Evolutionary conservation across 2,329 filamentous ascomycete species (phyloP).

Genomic region (Helotiales sp.): DNA sequence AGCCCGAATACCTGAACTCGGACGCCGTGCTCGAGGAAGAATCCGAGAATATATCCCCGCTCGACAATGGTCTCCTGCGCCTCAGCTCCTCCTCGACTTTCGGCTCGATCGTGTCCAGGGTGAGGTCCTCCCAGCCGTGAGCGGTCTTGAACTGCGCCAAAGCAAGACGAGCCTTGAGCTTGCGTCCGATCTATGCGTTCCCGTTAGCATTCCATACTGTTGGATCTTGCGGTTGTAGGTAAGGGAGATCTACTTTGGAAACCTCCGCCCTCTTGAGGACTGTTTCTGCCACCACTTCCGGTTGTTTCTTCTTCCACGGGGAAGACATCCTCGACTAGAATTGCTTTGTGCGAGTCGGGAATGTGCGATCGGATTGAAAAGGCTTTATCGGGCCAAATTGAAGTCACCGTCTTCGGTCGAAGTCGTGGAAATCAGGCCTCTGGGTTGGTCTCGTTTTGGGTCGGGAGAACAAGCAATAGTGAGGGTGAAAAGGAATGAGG

Average conservation of each 20-base stretch:
- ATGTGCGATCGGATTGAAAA: slow-evolving; percentile 1
- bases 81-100: slow-evolving; percentile 78
- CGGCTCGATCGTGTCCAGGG: slow-evolving; percentile 82
- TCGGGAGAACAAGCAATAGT: not conserved
- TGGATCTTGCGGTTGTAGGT: slow-evolving; percentile 20
- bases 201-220: slow-evolving; percentile 18
- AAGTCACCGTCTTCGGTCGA: slow-evolving; percentile 19
- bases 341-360: not conserved
- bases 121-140: slow-evolving; percentile 90
- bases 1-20: slow-evolving; percentile 66
- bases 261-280: slow-evolving; percentile 73
- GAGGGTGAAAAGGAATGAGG: not conserved
- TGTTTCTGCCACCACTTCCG: slow-evolving; percentile 64
- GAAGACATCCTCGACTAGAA: slow-evolving; percentile 49
- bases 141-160: slow-evolving; percentile 97
- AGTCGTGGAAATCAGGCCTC: not conserved
- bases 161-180: slow-evolving; percentile 89
- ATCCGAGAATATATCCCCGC: slow-evolving; percentile 78
- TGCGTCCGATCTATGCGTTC: slow-evolving; percentile 77
- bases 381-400: slow-evolving; percentile 12
- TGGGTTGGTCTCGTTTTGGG: not conserved
- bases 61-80: slow-evolving; percentile 57
- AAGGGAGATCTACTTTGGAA: slow-evolving; percentile 60
- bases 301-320: slow-evolving; percentile 59
- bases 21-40: slow-evolving; percentile 78